These are phyloP conservation scores for Phoma sp. DNA, from an alignment of 2,329 filamentous ascomycete species.

Conservation along the genomic window DNA sequence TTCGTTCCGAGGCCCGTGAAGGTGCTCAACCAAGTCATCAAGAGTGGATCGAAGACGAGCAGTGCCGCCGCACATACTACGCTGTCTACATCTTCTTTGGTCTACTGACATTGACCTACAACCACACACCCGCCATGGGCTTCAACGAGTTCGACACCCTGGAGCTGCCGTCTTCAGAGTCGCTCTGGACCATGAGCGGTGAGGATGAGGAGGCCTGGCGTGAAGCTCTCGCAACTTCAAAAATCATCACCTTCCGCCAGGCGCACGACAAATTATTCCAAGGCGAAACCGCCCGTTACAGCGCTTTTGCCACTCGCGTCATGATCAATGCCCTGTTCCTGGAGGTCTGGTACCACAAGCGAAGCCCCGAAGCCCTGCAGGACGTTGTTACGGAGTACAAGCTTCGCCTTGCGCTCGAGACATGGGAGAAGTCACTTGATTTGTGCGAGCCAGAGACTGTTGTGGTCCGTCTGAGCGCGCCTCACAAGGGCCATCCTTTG, in stretches of 20 bases:
- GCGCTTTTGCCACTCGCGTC: conserved; percentile 93
- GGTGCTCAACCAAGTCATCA: conserved; percentile 75
- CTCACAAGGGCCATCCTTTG: conserved; percentile 92
- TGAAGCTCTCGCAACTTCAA: conserved; percentile 73
- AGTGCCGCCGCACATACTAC: conserved; percentile 94
- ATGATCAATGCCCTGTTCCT: conserved; percentile 99
- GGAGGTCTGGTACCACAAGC: conserved; percentile 98
- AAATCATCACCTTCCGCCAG: conserved; percentile 85
- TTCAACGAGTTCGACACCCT: conserved; percentile 98
- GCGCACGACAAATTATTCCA: conserved; percentile 96
- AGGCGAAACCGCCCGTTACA: conserved; percentile 88
- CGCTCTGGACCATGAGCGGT: conserved; percentile 86
- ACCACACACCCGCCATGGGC: conserved; percentile 96
- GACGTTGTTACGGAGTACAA: conserved; percentile 99
- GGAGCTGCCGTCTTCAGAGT: conserved; percentile 90
- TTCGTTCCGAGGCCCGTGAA: conserved; percentile 86
- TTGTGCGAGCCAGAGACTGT: conserved; percentile 91
- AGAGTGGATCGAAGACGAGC: conserved; percentile 97
- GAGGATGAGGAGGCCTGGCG: conserved; percentile 83
- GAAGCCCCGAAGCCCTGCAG: conserved; percentile 94
- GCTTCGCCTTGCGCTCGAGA: conserved; percentile 90
- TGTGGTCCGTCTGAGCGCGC: conserved; percentile 86
- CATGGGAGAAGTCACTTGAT: conserved; percentile 97
- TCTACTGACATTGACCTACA: conserved; percentile 91
- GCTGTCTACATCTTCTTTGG: conserved; percentile 99